These are phyloP conservation scores for Nematocida ausubeli DNA, from an alignment of 371 early-diverging fungal genomes.

Conservation along the genomic window DNA sequence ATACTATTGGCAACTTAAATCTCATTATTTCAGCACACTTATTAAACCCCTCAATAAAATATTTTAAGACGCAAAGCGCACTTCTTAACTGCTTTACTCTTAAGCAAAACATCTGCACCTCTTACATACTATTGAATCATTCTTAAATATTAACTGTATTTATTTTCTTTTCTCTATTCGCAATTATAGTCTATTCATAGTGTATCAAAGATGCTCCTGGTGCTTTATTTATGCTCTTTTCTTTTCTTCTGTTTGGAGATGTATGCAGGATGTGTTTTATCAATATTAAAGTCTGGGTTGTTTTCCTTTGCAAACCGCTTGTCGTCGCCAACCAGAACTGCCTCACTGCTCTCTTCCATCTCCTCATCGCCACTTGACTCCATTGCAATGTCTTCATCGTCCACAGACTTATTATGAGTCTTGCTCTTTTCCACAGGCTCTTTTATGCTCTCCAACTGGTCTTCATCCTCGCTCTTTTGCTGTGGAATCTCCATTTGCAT, in stretches of 20 bases:
- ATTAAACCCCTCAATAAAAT: no score
- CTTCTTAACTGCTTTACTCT: no score
- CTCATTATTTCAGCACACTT: no score
- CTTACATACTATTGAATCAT: no score
- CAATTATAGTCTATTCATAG: no score
- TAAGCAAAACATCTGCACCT: no score
- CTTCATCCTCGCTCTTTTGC: neutral
- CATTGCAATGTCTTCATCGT: constrained; percentile 19
- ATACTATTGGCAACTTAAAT: no score
- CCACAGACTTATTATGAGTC: neutral
- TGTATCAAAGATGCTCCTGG: no score
- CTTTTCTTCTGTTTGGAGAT: constrained; percentile 21
- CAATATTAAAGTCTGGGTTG: constrained; percentile 51
- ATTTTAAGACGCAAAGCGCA: no score
- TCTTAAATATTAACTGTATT: no score
- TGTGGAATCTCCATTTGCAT: neutral
- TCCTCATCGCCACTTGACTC: neutral
- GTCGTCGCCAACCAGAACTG: constrained; percentile 11
- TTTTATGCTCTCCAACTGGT: neutral
- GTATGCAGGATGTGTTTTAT: constrained; percentile 33
- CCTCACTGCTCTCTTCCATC: constrained; percentile 15
- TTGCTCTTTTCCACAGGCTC: neutral
- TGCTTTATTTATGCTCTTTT: neutral
- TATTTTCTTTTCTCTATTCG: no score
- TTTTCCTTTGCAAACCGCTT: constrained; percentile 22